Evolutionary conservation across 768 basidiomycete genomes (phyloP).

Genomic region (Rhodotorula graminis): DNA sequence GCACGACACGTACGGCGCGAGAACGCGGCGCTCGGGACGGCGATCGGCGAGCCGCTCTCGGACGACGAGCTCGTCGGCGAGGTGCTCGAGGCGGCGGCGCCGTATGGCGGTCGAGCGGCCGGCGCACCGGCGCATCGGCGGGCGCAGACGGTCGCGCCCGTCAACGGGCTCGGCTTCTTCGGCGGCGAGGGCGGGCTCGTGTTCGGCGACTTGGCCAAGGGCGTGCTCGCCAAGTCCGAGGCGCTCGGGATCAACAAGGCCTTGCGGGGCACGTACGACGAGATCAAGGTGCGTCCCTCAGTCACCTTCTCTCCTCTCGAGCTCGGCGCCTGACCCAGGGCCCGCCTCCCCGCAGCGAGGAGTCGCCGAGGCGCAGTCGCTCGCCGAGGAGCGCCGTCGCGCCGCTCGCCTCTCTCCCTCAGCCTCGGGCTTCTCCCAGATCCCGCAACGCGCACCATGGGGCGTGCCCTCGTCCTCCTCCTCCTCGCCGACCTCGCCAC

Average conservation of each 20-base stretch:
- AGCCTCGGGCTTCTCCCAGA: slow-evolving; percentile 20
- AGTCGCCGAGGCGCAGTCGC: slow-evolving; percentile 24
- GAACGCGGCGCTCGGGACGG: slow-evolving; percentile 27
- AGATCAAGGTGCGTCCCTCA: slow-evolving; percentile 38
- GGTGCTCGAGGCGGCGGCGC: neutral
- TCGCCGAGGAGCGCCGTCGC: slow-evolving; percentile 28
- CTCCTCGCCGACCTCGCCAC: neutral
- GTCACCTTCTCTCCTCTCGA: neutral
- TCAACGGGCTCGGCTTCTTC: slow-evolving; percentile 6
- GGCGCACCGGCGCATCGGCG: slow-evolving; percentile 9
- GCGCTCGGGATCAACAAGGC: slow-evolving; percentile 43
- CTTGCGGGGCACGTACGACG: slow-evolving; percentile 33
- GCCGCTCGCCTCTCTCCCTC: neutral
- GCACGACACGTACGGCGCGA: slow-evolving; percentile 22
- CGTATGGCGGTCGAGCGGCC: neutral
- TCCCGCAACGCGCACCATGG: slow-evolving; percentile 30
- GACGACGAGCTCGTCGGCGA: slow-evolving; percentile 6
- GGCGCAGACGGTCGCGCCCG: neutral
- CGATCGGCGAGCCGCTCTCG: slow-evolving; percentile 5
- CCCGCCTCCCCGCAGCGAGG: neutral
- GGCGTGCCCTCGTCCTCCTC: slow-evolving; percentile 6
- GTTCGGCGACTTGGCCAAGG: slow-evolving; percentile 38
- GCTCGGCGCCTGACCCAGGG: too few relatives aligned
- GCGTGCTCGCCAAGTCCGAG: slow-evolving; percentile 38
- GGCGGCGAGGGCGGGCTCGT: slow-evolving; percentile 8